Evolutionary conservation across 202 grass and related monocot species (phyloP), one percentile per base, ranked within the genome.

Genomic region (Panicum virgatum): DNA sequence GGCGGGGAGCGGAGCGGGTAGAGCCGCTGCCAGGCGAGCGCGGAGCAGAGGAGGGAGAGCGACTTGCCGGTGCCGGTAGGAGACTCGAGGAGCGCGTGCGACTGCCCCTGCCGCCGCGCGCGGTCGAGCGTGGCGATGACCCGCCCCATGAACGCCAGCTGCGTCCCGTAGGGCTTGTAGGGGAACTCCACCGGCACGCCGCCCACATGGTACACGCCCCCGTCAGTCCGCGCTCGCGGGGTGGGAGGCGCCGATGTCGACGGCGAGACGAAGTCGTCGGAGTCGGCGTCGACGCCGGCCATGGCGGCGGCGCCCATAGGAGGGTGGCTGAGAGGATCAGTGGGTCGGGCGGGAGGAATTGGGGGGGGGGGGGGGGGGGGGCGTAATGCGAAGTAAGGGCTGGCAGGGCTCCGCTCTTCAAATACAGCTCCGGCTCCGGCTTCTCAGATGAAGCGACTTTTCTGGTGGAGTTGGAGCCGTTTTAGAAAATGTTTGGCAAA

Each of bases 141-240:
- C 60, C 95, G 90, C 0, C 92, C 92, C 92, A 98, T 98, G 95
- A 98, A 98, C 34, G 95, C 95, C 29, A 98, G 85, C 95, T 98
- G 95, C 73, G 90, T 83, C 6, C 95, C 95, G 76, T 98, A 98
- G 25, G 95, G 95, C 71, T 84, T 85, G 82, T 94, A 94, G 30
- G 95, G 95, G 72, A 98, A 98, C 84, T 98, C 92, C 47, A 98
- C 95, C 23, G 90, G 84, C 51, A 94, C 69, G 76, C 95, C 95
- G 8, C 82, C 73, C 61, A 98, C 91, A 86, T 94, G 90, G 92
- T 94, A 98, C 72, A 92, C 85, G 58, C 85, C 87, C 64, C 54
- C 63, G 15, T 34, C 38, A 2, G 45, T 37, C 45, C 66, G 66
- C 27, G 66, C 6, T 9, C 76, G 76, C 12, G 60, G 30, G 12